Percentiles rank a stretch among this genome's conserved stretches.
Conservation (phyloP, 192 early-diverging fungal species). For the Cladochytrium replicatum region DNA sequence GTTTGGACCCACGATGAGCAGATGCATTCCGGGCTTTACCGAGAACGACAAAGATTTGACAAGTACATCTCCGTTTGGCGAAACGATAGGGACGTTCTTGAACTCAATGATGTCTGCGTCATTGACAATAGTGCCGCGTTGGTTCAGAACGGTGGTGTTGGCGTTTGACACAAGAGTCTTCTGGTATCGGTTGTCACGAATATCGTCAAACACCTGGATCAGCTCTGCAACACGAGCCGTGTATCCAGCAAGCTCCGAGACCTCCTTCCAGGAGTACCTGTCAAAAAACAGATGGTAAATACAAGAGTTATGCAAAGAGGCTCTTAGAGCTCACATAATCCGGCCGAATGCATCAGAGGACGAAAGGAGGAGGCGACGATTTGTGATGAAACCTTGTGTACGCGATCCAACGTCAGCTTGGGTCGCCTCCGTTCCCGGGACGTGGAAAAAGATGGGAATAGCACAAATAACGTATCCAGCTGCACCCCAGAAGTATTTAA, state of each 20-base stretch:
- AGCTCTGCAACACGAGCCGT: conserved; percentile 82
- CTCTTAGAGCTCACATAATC: conserved; percentile 72
- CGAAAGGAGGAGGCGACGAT: conserved; percentile 66
- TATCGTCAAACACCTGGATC: conserved; percentile 78
- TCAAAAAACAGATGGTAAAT: not conserved
- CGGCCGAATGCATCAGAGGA: conserved; percentile 84
- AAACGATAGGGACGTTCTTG: conserved; percentile 81
- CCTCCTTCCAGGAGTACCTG: conserved; percentile 89
- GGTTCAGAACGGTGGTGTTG: conserved; percentile 14
- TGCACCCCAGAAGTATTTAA: conserved; percentile 98
- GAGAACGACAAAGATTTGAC: conserved; percentile 77
- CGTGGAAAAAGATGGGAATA: conserved; percentile 71
- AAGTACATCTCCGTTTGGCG: conserved; percentile 90
- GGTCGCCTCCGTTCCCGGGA: not conserved
- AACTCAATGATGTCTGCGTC: conserved; percentile 60
- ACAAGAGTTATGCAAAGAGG: conserved; percentile 17
- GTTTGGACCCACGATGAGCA: conserved; percentile 91
- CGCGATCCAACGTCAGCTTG: conserved; percentile 4
- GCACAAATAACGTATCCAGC: conserved; percentile 77
- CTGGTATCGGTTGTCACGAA: conserved; percentile 66
- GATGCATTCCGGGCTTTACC: conserved; percentile 81
- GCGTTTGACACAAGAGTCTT: conserved; percentile 53
- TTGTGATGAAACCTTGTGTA: conserved; percentile 40
- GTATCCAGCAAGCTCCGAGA: conserved; percentile 90
- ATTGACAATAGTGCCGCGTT: conserved; percentile 10